Percentiles rank a stretch among this genome's conserved stretches.
These are phyloP conservation scores for Fomitopsis palustris DNA, from an alignment of 1,284 basidiomycete genomes.

Conservation along the genomic window DNA sequence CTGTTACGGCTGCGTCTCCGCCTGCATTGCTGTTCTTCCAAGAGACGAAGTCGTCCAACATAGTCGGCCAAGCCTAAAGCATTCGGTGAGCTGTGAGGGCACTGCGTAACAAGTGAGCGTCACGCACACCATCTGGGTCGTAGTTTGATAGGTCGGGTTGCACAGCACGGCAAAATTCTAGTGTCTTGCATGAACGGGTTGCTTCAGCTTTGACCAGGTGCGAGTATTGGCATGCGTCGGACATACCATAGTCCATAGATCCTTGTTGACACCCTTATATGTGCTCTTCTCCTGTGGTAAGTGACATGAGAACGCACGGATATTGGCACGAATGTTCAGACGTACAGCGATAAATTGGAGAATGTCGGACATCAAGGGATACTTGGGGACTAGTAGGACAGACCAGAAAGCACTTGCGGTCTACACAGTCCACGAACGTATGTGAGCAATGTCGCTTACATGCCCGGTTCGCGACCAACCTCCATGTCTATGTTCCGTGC, in stretches of 20 bases:
- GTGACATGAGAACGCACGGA: not conserved
- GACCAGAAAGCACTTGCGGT: constrained; percentile 72
- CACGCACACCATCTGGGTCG: constrained; percentile 5
- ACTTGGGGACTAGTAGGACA: constrained; percentile 60
- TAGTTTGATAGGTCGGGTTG: constrained; percentile 9
- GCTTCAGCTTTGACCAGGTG: not conserved
- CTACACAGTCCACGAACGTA: constrained; percentile 30
- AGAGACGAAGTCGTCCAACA: not conserved
- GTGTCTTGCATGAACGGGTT: constrained; percentile 3
- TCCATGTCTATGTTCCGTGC: constrained; percentile 78
- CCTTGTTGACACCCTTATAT: constrained; percentile 76
- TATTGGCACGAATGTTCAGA: constrained; percentile 3
- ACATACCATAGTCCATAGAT: constrained; percentile 80
- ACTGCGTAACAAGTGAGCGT: not conserved
- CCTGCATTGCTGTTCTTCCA: constrained; percentile 48
- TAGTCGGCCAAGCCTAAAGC: not conserved
- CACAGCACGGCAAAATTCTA: constrained; percentile 27
- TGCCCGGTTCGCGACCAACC: constrained; percentile 31
- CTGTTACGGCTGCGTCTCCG: not conserved
- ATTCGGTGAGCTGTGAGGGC: not conserved
- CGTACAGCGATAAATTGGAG: constrained; percentile 61
- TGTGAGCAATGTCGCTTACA: not conserved
- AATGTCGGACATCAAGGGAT: constrained; percentile 59
- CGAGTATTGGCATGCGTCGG: not conserved
- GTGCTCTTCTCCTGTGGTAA: constrained; percentile 49